Evolutionary conservation across 2,329 filamentous ascomycete genomes (phyloP).

Genomic region (Colletotrichum tropicicola): DNA sequence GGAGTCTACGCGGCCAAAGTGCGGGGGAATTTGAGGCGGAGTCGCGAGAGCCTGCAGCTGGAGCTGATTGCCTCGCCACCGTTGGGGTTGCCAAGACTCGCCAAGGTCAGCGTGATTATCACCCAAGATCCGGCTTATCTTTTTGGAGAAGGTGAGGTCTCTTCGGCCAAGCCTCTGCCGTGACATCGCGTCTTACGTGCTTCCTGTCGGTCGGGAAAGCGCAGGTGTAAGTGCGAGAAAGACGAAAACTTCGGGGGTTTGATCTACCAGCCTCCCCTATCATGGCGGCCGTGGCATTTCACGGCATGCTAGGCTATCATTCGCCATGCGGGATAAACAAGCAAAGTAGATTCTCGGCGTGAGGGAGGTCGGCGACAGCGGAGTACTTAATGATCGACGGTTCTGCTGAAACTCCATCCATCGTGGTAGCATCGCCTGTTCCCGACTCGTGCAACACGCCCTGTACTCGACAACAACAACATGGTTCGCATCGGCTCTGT

Average conservation of each 20-base stretch:
- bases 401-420: not conserved
- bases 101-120: slow-evolving; percentile 6
- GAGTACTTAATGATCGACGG: not conserved
- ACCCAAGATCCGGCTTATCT: slow-evolving; percentile 18
- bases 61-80: not conserved
- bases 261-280: not conserved
- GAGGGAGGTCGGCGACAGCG: not conserved
- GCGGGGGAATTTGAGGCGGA: not conserved
- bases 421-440: not conserved
- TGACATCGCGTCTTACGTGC: slow-evolving; percentile 11
- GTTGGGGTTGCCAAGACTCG: not conserved
- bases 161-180: slow-evolving; percentile 2
- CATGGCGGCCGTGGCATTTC: not conserved
- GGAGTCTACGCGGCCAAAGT: not conserved
- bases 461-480: not conserved
- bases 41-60: not conserved
- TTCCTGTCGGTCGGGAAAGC: not conserved
- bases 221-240: not conserved
- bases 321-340: not conserved
- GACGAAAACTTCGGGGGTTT: not conserved
- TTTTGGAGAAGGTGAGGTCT: not conserved
- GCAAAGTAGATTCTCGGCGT: too few relatives aligned
- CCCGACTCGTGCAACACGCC: not conserved
- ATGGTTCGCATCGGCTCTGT: slow-evolving; percentile 33
- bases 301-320: not conserved